Base-by-base conservation (phyloP, 495 filamentous ascomycete species). In the Xanthoparmelia taractica region DNA sequence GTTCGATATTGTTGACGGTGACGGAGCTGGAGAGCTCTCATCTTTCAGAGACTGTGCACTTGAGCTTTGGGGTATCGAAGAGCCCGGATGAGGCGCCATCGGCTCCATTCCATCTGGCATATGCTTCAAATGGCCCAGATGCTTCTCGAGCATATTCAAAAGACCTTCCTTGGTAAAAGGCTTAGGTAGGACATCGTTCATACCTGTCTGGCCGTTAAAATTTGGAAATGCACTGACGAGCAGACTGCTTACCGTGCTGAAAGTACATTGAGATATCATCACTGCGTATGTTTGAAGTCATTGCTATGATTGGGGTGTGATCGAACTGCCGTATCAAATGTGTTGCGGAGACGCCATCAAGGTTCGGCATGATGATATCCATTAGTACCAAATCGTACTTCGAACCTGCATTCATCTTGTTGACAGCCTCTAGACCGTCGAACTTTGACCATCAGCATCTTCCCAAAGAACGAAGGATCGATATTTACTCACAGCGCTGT, bases 261-360 rank as follows among this genome's bases (percentile, higher is more conserved):
- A 97, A 97, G 72, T 98, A 98, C 75, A 93, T 92, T 66, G 92
- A 87, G 61, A 98, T 96, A 73, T 98, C 94, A 70, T 97, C 93
- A 65, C 91, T 91, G 50, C 95, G 85, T 64, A 97, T 97, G 69
- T 97, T 98, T 25, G 94, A 96, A 33, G 94, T 97, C 94, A 98
- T 97, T 58, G 94, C 95, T 64, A 98, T 90, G 68, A 97, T 94
- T 18, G 94, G 94, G 23, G 91, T 91, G 27, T 84, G 80, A 66
- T 93, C 86, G 67, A 92, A 89, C 72, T 96, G 90, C 61, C 95
- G 87, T 66, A 98, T 96, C 63, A 96, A 85, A 70, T 92, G 89
- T 56, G 92, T 96, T 31, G 94, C 94, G 13, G 92, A 96, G 36
- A 97, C 91, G 57, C 94, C 94, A 71, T 97, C 94, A 23, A 98